Conservation (phyloP, 164 flowering plant species). For the Dillenia suffruticosa region DNA sequence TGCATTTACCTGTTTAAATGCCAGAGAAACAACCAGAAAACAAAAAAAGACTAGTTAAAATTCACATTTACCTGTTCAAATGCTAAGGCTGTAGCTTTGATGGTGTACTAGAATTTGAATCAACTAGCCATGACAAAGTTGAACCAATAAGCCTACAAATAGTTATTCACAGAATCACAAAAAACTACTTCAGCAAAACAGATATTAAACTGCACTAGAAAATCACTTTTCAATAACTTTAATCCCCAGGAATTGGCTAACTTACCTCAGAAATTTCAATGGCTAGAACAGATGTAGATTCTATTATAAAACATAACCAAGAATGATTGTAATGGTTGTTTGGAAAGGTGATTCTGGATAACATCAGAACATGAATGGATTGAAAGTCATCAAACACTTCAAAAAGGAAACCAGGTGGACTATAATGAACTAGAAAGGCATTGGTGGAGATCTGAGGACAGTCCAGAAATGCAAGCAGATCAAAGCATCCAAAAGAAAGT, state of each 20-base stretch:
- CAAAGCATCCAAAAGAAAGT: slow-evolving; percentile 3
- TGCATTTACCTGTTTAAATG: slow-evolving; percentile 57
- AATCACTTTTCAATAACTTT: not conserved
- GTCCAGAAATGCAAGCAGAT: slow-evolving; percentile 4
- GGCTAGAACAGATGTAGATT: slow-evolving; percentile 19
- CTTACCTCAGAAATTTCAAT: slow-evolving; percentile 74
- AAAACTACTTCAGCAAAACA: slow-evolving; percentile 1
- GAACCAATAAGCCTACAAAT: slow-evolving; percentile 51
- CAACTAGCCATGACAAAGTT: slow-evolving; percentile 51
- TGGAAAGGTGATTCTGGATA: too few relatives aligned
- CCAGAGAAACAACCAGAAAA: too few relatives aligned
- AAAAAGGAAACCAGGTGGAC: slow-evolving; percentile 67
- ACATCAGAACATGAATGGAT: slow-evolving; percentile 63
- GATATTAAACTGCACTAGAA: not conserved
- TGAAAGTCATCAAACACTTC: slow-evolving; percentile 49
- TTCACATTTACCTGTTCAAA: slow-evolving; percentile 79
- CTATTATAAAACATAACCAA: not conserved
- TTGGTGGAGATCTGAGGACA: slow-evolving; percentile 61
- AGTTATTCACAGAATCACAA: slow-evolving; percentile 1
- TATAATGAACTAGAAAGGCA: slow-evolving; percentile 69
- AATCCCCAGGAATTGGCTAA: slow-evolving; percentile 2
- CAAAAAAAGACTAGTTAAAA: too few relatives aligned
- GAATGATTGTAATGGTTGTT: not conserved
- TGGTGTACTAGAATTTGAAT: slow-evolving; percentile 14
- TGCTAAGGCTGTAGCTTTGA: slow-evolving; percentile 15